These are phyloP conservation scores for Corymbia calophylla DNA, from an alignment of 441 rosid species.

Conservation along the genomic window DNA sequence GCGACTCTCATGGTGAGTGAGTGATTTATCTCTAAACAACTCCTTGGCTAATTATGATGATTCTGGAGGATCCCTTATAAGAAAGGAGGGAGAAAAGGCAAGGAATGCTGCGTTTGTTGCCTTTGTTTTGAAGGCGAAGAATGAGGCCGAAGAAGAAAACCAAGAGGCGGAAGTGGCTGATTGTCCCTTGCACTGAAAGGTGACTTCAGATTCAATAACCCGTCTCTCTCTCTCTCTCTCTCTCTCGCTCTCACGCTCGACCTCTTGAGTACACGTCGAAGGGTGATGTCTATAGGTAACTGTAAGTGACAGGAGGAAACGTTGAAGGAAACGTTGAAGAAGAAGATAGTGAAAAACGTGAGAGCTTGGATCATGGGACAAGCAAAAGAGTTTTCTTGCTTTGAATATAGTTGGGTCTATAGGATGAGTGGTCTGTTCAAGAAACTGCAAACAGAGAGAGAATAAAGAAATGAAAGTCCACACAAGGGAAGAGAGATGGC, in stretches of 20 bases:
- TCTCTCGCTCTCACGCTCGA: not conserved
- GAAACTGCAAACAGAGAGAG: not conserved
- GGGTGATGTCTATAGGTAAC: not conserved
- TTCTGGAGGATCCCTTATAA: not conserved
- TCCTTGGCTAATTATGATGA: not conserved
- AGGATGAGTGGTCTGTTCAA: not conserved
- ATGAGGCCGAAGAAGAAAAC: constrained; percentile 2
- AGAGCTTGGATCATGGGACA: not conserved
- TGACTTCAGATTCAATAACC: not conserved
- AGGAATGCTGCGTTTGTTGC: not conserved
- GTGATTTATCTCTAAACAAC: not conserved
- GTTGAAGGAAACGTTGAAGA: not conserved
- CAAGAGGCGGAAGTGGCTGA: not conserved
- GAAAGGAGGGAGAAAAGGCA: not conserved
- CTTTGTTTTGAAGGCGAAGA: constrained; percentile 17
- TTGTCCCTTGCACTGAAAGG: not conserved
- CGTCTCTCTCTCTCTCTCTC: not conserved
- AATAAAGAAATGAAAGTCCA: not conserved
- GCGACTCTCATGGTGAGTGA: constrained; percentile 7
- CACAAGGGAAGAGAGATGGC: not conserved
- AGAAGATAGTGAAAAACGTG: not conserved
- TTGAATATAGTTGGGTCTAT: not conserved
- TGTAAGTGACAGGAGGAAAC: not conserved
- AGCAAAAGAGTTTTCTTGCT: not conserved
- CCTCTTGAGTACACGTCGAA: not conserved